These are phyloP conservation scores for Lolium multiflorum DNA, from an alignment of 176 grass and related monocot genomes.

Conservation along the genomic window DNA sequence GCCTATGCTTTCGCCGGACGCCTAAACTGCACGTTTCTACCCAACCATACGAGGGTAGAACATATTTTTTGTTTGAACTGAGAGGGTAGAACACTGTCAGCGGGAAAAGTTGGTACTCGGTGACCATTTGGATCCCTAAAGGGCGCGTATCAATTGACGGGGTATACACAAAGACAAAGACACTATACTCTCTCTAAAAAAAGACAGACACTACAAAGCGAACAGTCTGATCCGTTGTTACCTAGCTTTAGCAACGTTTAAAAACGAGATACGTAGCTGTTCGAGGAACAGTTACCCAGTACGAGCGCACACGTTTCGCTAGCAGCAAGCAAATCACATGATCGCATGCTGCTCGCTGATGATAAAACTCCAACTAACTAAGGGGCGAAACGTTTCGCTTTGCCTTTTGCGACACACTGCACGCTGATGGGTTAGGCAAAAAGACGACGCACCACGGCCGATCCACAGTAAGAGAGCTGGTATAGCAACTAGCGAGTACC, in stretches of 20 bases:
- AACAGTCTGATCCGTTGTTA: background rate
- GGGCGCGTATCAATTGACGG: conserved; percentile 3
- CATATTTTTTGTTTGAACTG: too few species aligned
- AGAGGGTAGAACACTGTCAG: conserved; percentile 9
- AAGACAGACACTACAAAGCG: background rate
- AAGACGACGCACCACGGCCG: background rate
- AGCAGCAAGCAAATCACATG: background rate
- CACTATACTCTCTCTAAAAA: too few species aligned
- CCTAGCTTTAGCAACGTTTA: background rate
- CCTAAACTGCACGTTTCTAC: conserved; percentile 32
- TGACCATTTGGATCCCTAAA: conserved; percentile 39
- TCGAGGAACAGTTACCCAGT: conserved; percentile 13
- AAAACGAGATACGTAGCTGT: conserved; percentile 33
- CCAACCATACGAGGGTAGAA: background rate
- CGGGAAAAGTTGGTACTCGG: background rate
- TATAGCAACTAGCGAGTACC: background rate
- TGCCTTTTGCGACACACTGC: conserved; percentile 9
- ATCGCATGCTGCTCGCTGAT: conserved; percentile 9
- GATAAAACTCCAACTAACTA: conserved; percentile 36
- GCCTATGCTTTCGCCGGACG: background rate
- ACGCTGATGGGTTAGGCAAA: conserved; percentile 39
- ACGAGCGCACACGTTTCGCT: background rate
- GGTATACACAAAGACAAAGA: background rate
- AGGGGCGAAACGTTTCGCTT: background rate
- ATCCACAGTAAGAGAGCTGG: too few species aligned